These are phyloP conservation scores for Leccinum barrowsii DNA, from an alignment of 768 basidiomycete genomes.

Conservation along the genomic window DNA sequence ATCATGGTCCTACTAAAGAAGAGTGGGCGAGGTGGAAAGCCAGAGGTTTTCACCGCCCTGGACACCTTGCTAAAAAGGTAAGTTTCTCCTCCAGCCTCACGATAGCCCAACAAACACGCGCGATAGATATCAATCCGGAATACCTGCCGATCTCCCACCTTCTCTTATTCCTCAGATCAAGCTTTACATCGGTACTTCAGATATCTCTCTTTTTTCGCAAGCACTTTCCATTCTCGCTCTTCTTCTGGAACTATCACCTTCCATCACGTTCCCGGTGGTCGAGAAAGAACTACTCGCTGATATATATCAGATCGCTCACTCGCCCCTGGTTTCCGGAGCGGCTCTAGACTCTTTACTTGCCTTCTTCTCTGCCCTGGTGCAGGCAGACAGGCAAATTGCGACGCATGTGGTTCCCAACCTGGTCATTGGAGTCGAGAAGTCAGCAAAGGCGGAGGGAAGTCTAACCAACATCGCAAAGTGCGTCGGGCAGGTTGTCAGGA, in stretches of 20 bases:
- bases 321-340: conserved; percentile 71
- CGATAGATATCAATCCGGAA: conserved; percentile 41
- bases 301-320: conserved; percentile 70
- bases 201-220: conserved; percentile 77
- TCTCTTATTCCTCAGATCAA: conserved; percentile 72
- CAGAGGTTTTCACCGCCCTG: conserved; percentile 75
- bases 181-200: conserved; percentile 67
- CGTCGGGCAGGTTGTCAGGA: conserved; percentile 77
- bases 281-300: conserved; percentile 65
- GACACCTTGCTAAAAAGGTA: conserved; percentile 69
- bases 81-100: not conserved
- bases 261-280: conserved; percentile 68
- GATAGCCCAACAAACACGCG: not conserved
- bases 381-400: conserved; percentile 79
- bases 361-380: conserved; percentile 81
- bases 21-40: conserved; percentile 74
- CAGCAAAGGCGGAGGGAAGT: conserved; percentile 51
- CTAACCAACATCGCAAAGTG: conserved; percentile 79
- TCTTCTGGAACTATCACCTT: conserved; percentile 65
- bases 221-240: conserved; percentile 63
- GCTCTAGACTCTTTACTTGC: conserved; percentile 77
- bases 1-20: conserved; percentile 70
- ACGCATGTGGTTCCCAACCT: conserved; percentile 79
- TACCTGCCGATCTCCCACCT: conserved; percentile 57
- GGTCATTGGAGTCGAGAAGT: conserved; percentile 62